These are phyloP conservation scores for Syzygium aqueum DNA, from an alignment of 345 rosid species.

Conservation along the genomic window DNA sequence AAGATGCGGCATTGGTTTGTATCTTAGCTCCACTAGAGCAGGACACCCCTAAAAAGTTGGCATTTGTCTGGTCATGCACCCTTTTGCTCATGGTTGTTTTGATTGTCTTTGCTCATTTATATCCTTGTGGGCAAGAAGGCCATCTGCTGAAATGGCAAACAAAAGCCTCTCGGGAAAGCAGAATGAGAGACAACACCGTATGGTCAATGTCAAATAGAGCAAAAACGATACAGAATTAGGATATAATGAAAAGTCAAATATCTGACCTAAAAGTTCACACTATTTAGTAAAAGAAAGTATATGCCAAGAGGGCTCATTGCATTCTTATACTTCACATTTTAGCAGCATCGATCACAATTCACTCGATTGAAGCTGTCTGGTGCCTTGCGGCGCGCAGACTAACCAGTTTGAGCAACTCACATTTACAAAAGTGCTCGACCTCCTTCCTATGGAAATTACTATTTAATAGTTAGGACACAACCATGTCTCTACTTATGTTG, in stretches of 20 bases:
- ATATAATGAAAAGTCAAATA: background rate
- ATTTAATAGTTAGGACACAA: background rate
- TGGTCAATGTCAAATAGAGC: background rate
- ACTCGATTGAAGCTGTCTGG: background rate
- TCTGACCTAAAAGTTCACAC: background rate
- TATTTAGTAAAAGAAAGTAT: background rate
- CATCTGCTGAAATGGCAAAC: background rate
- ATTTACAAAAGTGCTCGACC: background rate
- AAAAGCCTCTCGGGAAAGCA: background rate
- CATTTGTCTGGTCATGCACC: background rate
- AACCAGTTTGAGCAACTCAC: background rate
- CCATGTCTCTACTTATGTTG: background rate
- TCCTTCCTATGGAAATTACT: background rate
- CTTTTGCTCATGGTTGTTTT: background rate
- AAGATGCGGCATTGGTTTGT: background rate
- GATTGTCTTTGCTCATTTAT: background rate
- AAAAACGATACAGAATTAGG: rapidly evolving
- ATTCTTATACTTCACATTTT: background rate
- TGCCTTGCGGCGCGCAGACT: background rate
- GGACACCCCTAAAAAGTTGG: background rate
- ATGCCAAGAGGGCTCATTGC: background rate
- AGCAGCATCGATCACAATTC: background rate
- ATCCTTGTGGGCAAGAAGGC: background rate
- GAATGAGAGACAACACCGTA: background rate
- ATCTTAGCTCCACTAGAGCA: background rate